Conservation (phyloP, 495 filamentous ascomycete species). For the Viridothelium virens region DNA sequence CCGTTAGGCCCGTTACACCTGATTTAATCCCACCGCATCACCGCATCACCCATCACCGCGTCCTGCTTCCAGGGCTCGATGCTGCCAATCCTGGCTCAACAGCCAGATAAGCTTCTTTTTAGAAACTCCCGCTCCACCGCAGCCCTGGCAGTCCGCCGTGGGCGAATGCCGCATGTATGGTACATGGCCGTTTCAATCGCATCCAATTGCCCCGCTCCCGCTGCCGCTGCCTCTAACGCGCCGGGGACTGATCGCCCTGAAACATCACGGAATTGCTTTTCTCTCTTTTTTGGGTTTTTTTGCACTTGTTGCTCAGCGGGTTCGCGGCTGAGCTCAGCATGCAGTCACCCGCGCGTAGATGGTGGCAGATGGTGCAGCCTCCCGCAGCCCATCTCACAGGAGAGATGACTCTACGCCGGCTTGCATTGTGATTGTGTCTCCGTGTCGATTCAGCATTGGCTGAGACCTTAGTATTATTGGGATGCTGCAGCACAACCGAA, state of each 20-base stretch:
- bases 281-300: neutral
- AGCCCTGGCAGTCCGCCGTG: neutral
- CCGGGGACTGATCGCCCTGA: no score
- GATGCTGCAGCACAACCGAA: no score
- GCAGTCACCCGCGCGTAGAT: slow-evolving; percentile 9
- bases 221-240: neutral
- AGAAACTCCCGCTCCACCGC: neutral
- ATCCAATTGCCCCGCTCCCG: neutral
- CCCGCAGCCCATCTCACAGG: neutral
- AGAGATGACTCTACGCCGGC: neutral
- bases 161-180: no score
- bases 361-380: slow-evolving; percentile 4
- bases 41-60: no score
- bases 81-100: neutral
- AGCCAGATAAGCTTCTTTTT: neutral
- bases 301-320: neutral
- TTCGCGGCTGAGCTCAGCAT: slow-evolving; percentile 12
- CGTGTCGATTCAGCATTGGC: neutral
- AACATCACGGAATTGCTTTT: no score
- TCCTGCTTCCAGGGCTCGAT: no score
- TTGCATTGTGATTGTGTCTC: neutral
- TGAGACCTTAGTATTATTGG: neutral
- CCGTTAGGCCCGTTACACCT: neutral
- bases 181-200: neutral
- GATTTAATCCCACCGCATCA: no score